Percentiles rank a stretch among this genome's conserved stretches.
phyloP scores from a whole-genome alignment of 768 basidiomycete species.

The Podaxis carcinomalis region DNA sequence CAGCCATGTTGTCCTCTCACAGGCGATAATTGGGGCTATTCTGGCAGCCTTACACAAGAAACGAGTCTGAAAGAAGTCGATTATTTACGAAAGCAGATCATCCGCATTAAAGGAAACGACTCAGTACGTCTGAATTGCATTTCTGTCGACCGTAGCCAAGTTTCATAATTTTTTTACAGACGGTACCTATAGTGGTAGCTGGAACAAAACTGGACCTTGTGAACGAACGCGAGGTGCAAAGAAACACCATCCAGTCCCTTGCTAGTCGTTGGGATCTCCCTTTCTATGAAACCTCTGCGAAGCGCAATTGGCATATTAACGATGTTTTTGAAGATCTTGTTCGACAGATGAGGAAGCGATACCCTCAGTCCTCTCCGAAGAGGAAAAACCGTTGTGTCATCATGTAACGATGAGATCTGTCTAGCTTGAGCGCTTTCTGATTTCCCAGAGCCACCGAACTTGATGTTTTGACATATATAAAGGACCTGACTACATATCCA shows the following conservation, averaged over 20 bases:
- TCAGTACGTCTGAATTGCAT: constrained; percentile 30
- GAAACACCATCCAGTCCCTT: constrained; percentile 57
- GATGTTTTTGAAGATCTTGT: constrained; percentile 79
- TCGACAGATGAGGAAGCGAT: constrained; percentile 66
- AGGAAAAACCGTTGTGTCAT: constrained; percentile 34
- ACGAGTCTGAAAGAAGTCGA: constrained; percentile 78
- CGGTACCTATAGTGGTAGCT: constrained; percentile 78
- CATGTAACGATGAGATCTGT: constrained; percentile 27
- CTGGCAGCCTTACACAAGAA: constrained; percentile 70
- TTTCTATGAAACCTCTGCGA: constrained; percentile 87
- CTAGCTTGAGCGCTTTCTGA: not conserved
- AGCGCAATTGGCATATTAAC: constrained; percentile 73
- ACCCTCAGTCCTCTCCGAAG: constrained; percentile 45
- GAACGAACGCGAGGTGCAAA: constrained; percentile 75
- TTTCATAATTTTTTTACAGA: constrained; percentile 26
- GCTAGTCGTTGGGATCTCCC: constrained; percentile 65
- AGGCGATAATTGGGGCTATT: not conserved
- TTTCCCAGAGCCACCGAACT: not conserved
- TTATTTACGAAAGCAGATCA: constrained; percentile 75
- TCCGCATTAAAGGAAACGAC: constrained; percentile 71
- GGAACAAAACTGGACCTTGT: constrained; percentile 83
- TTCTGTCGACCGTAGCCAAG: not conserved
- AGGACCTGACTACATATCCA: constrained; percentile 3
- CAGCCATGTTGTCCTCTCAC: not conserved
- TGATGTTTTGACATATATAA: not conserved